Conservation (phyloP, 179 eudicot genomes). For the Gypsophila paniculata region DNA sequence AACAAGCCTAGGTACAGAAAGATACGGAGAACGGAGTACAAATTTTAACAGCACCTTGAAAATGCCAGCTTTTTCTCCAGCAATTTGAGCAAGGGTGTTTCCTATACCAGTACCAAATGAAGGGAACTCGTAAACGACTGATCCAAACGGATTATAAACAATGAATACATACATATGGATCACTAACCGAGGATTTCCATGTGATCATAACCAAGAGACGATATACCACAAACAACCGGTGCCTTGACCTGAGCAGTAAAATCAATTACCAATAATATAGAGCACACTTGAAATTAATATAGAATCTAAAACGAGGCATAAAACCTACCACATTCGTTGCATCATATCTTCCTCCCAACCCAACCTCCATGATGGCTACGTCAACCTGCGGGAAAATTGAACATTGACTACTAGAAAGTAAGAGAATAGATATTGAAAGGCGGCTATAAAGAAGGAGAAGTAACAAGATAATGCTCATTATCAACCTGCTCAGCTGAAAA, state of each 20-base stretch:
- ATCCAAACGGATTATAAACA: neutral
- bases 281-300: constrained; percentile 1
- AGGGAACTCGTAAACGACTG: neutral
- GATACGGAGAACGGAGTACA: neutral
- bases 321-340: constrained; percentile 92
- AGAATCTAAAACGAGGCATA: constrained; percentile 1
- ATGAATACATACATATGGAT: constrained; percentile 14
- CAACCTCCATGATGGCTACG: constrained; percentile 96
- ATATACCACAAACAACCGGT: constrained; percentile 91
- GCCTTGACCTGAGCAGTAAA: constrained; percentile 62
- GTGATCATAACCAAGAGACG: constrained; percentile 98
- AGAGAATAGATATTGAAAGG: constrained; percentile 4
- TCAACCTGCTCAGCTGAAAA: constrained; percentile 80
- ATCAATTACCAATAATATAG: constrained; percentile 2
- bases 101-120: constrained; percentile 44
- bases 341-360: constrained; percentile 95
- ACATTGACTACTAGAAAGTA: constrained; percentile 5
- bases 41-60: constrained; percentile 53
- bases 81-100: constrained; percentile 85
- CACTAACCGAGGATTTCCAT: constrained; percentile 98
- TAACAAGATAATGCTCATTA: constrained; percentile 5
- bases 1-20: constrained; percentile 1
- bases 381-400: constrained; percentile 57
- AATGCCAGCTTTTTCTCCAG: constrained; percentile 97
- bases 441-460: neutral